These are phyloP conservation scores for Cytospora piceicola DNA, from an alignment of 2,329 filamentous ascomycete genomes.

Conservation along the genomic window DNA sequence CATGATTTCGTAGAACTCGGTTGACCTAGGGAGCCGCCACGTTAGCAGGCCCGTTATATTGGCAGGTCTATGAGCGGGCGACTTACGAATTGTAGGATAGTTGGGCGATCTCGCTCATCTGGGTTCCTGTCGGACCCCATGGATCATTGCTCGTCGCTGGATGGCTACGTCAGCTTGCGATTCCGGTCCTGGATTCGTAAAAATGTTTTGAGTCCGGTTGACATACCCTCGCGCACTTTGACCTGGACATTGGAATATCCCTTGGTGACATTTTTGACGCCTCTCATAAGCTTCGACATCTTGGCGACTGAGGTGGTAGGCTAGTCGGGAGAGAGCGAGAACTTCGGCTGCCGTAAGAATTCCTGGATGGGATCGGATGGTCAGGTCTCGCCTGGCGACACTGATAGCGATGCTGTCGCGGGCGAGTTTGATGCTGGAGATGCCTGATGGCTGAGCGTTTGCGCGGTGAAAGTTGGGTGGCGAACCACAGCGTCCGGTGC, in stretches of 20 bases:
- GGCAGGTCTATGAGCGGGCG: slow-evolving; percentile 2
- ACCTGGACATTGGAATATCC: slow-evolving; percentile 96
- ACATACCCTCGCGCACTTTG: slow-evolving; percentile 94
- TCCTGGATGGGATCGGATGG: not conserved
- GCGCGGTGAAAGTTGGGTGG: slow-evolving; percentile 20
- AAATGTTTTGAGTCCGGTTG: slow-evolving; percentile 15
- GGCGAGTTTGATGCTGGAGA: slow-evolving; percentile 12
- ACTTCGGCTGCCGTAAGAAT: not conserved
- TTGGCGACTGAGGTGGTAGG: slow-evolving; percentile 39
- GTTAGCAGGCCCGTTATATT: slow-evolving; percentile 17
- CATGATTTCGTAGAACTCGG: slow-evolving; percentile 99
- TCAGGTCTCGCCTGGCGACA: slow-evolving; percentile 6
- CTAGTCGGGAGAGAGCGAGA: slow-evolving; percentile 1
- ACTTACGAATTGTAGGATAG: slow-evolving; percentile 96
- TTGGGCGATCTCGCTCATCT: slow-evolving; percentile 98
- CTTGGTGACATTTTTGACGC: slow-evolving; percentile 99
- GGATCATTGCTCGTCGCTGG: slow-evolving; percentile 97
- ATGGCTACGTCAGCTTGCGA: slow-evolving; percentile 38
- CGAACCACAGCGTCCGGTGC: slow-evolving; percentile 17
- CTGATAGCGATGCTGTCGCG: slow-evolving; percentile 16
- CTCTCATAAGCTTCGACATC: slow-evolving; percentile 97
- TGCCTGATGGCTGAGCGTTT: slow-evolving; percentile 20
- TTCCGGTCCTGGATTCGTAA: slow-evolving; percentile 11
- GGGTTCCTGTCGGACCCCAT: slow-evolving; percentile 96
- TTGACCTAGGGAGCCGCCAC: slow-evolving; percentile 62